Base-by-base conservation (phyloP, 495 filamentous ascomycete species). In the Chaetomium fimeti region DNA sequence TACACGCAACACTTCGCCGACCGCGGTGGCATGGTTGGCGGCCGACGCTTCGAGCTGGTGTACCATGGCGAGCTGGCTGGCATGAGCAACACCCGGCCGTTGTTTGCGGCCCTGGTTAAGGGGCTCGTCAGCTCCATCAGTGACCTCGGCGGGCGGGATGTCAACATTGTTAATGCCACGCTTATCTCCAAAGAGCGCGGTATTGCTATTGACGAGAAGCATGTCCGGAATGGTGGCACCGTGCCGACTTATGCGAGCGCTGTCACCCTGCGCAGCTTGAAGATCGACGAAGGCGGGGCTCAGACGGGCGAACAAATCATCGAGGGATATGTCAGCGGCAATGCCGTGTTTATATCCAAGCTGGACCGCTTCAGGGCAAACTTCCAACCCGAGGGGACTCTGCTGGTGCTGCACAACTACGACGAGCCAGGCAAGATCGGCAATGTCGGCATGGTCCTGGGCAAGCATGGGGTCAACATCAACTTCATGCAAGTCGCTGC, bases 111-210 rank as follows among this genome's bases (percentile, higher is more conserved):
- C 0, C 74, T 91, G 3, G 82, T 90, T 67, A 89, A 89, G 71
- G 88, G 88, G 0, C 78, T 91, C 16, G 78, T 88, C 13, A 77
- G 78, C 2, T 77, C 82, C 11, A 86, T 90, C 68, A 82, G 79
- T 59, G 82, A 82, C 61, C 71, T 77, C 0, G 84, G 82, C 55
- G 85, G 83, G 2, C 68, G 85, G 36, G 86, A 89, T 64, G 84
- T 91, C 66, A 91, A 89, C 76, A 88, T 91, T 47, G 88, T 91
- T 64, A 90, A 91, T 68, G 88, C 88, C 0, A 83, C 84, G 24
- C 76, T 89, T 59, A 79, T 91, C 20, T 86, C 88, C 38, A 82
- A 82, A 60, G 86, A 90, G 66, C 85, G 87, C 58, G 88, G 88
- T 12, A 85, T 91, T 62, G 78, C 84, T 36, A 83, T 91, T 57